These are phyloP conservation scores for Calonectria pseudoturangicola DNA, from an alignment of 2,329 filamentous ascomycete genomes.

Conservation along the genomic window DNA sequence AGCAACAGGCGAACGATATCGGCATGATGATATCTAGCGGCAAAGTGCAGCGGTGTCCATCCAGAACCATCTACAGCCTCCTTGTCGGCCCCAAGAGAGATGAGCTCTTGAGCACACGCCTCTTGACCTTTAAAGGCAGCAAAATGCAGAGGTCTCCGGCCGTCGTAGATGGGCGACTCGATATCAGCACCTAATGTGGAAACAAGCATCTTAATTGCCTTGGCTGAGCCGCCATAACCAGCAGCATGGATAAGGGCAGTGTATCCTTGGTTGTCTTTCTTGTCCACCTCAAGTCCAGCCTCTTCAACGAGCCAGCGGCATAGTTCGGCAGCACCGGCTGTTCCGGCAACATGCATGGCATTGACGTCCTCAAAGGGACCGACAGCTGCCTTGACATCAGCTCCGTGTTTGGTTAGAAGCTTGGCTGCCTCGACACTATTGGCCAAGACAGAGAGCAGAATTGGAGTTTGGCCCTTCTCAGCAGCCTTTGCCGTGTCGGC, in stretches of 20 bases:
- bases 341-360: constrained; percentile 29
- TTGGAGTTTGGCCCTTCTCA: constrained; percentile 13
- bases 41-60: constrained; percentile 35
- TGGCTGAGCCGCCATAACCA: constrained; percentile 26
- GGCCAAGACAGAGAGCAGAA: constrained; percentile 27
- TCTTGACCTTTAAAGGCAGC: constrained; percentile 30
- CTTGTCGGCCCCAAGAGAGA: constrained; percentile 28
- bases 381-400: constrained; percentile 30
- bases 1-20: constrained; percentile 19
- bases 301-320: constrained; percentile 31
- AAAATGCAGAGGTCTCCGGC: constrained; percentile 30
- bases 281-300: constrained; percentile 9
- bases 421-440: constrained; percentile 30
- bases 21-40: constrained; percentile 23
- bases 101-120: not conserved
- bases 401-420: constrained; percentile 26
- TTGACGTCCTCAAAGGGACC: constrained; percentile 35
- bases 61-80: constrained; percentile 22
- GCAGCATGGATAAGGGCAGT: constrained; percentile 31
- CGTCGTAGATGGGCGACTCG: constrained; percentile 24
- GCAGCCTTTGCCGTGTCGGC: constrained; percentile 1
- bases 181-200: constrained; percentile 5
- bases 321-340: constrained; percentile 24
- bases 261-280: constrained; percentile 22
- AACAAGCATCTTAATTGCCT: constrained; percentile 24